Conservation (phyloP, 768 basidiomycete genomes). For the Pulveroboletus ravenelii region DNA sequence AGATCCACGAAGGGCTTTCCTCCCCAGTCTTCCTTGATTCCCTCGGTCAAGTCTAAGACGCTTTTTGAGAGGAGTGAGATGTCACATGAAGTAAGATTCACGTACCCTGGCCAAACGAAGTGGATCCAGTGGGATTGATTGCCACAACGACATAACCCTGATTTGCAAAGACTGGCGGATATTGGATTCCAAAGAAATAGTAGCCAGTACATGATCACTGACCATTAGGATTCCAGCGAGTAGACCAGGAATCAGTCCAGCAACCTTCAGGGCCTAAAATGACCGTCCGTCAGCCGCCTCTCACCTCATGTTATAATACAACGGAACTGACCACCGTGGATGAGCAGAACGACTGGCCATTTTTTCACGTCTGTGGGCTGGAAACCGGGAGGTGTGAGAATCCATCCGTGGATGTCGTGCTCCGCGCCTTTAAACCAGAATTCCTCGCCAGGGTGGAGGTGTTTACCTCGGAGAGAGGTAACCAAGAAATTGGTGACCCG, state of each 20-base stretch:
- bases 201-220: background rate
- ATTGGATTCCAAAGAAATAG: background rate
- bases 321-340: conserved; percentile 60
- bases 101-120: conserved; percentile 83
- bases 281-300: background rate
- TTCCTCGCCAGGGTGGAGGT: conserved; percentile 62
- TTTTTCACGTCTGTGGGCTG: conserved; percentile 59
- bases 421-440: conserved; percentile 89
- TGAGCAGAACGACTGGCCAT: conserved; percentile 76
- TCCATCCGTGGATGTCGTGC: conserved; percentile 79
- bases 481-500: conserved; percentile 66
- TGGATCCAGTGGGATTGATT: conserved; percentile 93
- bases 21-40: conserved; percentile 77
- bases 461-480: conserved; percentile 50
- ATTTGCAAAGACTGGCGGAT: conserved; percentile 63
- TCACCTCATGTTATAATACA: background rate
- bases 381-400: conserved; percentile 77
- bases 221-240: conserved; percentile 90
- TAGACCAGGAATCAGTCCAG: conserved; percentile 91
- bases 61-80: background rate
- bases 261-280: conserved; percentile 66
- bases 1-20: conserved; percentile 82
- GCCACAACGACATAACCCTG: conserved; percentile 86
- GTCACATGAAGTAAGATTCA: background rate
- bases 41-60: conserved; percentile 67